Conservation (phyloP, 2,329 filamentous ascomycete species). For the Trichophyton verrucosum region DNA sequence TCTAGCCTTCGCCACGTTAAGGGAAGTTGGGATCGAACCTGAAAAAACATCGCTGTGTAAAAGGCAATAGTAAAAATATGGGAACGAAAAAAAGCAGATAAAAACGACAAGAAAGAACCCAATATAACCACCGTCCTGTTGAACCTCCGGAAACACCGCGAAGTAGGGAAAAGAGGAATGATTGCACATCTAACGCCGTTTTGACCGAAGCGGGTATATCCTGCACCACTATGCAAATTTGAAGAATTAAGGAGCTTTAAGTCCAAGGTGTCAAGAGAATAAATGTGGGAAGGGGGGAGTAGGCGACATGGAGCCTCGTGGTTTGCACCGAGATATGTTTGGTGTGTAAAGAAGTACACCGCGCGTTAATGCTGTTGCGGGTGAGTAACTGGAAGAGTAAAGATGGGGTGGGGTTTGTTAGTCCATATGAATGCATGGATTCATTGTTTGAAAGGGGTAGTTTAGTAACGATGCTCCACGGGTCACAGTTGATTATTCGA, state of each 20-base stretch:
- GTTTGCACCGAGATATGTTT: constrained; percentile 14
- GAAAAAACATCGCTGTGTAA: not conserved
- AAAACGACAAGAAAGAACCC: constrained; percentile 2
- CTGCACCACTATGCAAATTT: constrained; percentile 36
- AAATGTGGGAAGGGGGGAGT: constrained; percentile 15
- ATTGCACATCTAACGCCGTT: constrained; percentile 11
- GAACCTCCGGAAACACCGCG: constrained; percentile 1
- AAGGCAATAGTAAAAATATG: constrained; percentile 1
- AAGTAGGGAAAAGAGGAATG: not conserved
- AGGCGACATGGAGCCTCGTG: constrained; percentile 9
- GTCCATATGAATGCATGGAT: not conserved
- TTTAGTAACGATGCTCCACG: not conserved
- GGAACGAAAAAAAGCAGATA: not conserved
- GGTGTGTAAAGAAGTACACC: not conserved
- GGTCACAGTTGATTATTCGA: constrained; percentile 11
- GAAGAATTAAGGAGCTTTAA: constrained; percentile 13
- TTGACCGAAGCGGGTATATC: constrained; percentile 35
- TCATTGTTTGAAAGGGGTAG: constrained; percentile 7
- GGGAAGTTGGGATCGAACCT: not conserved
- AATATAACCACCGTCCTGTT: constrained; percentile 3
- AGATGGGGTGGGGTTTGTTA: not conserved
- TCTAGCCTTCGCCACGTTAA: constrained; percentile 1
- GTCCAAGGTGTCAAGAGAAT: constrained; percentile 14
- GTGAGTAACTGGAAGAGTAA: not conserved
- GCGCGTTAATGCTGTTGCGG: not conserved